Evolutionary conservation across 78 protist species (phyloP).

Genomic region (Isochrysis galbana): DNA sequence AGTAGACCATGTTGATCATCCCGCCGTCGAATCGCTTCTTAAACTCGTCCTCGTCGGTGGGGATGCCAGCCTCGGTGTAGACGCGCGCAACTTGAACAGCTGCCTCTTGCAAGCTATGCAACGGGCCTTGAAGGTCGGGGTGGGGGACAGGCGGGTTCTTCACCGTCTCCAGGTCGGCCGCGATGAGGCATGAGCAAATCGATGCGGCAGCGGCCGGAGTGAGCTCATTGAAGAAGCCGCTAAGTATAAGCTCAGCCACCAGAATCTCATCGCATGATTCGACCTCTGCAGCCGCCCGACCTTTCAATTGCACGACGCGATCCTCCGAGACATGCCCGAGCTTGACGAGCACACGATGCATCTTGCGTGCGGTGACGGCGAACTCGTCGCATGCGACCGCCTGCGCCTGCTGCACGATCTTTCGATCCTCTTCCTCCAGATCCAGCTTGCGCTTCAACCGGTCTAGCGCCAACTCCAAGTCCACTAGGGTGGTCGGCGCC

Average conservation of each 20-base stretch:
- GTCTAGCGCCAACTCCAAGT: background rate
- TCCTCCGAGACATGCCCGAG: constrained; percentile 33
- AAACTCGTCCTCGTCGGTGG: constrained; percentile 72
- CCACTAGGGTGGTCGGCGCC: background rate
- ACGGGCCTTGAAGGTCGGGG: background rate
- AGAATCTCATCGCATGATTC: constrained; percentile 58
- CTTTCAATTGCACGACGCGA: constrained; percentile 52
- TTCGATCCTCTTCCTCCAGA: background rate
- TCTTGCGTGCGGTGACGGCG: background rate
- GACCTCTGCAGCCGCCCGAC: constrained; percentile 58
- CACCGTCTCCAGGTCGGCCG: background rate
- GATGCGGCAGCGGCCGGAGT: constrained; percentile 4
- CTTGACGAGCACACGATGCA: constrained; percentile 37
- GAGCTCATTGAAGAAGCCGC: constrained; percentile 56
- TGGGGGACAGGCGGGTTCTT: background rate
- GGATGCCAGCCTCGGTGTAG: constrained; percentile 72
- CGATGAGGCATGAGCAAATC: constrained; percentile 22
- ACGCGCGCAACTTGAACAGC: constrained; percentile 77
- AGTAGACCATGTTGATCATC: constrained; percentile 70
- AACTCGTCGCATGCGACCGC: background rate
- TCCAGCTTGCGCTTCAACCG: background rate
- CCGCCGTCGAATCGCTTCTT: constrained; percentile 67
- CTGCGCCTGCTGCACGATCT: background rate
- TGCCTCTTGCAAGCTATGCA: constrained; percentile 53
- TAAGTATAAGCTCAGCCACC: constrained; percentile 46